A percentile compares a stretch with the other conserved stretches of the same genome.
Conservation (phyloP, 306 rosid species). For the Cicer pinnatifidum region DNA sequence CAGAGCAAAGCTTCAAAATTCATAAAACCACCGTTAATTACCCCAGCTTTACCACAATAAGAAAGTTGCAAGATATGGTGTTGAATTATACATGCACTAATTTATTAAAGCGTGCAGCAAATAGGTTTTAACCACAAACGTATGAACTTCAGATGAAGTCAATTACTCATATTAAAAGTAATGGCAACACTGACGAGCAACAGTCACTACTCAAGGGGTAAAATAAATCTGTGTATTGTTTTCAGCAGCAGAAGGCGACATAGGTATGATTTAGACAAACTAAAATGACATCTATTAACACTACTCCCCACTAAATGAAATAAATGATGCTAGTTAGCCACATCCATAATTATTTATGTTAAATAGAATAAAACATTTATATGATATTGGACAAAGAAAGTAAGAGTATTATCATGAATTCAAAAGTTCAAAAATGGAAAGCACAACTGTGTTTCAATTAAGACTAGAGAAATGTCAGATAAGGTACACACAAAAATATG, state of each 20-base stretch:
- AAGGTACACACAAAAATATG: slow-evolving; percentile 35
- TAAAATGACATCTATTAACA: slow-evolving; percentile 32
- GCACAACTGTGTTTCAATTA: slow-evolving; percentile 10
- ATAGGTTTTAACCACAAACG: slow-evolving; percentile 12
- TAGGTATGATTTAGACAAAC: background rate
- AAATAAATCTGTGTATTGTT: background rate
- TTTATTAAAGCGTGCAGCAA: slow-evolving; percentile 16
- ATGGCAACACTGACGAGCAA: slow-evolving; percentile 12
- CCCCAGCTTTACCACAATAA: slow-evolving; percentile 35
- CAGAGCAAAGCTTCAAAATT: slow-evolving; percentile 30
- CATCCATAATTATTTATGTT: slow-evolving; percentile 24
- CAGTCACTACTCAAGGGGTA: background rate
- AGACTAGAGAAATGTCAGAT: slow-evolving; percentile 15
- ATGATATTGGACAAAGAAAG: background rate
- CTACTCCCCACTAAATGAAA: slow-evolving; percentile 22
- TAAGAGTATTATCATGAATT: slow-evolving; percentile 10
- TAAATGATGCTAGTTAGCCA: slow-evolving; percentile 3
- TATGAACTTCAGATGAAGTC: background rate
- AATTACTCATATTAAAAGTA: slow-evolving; percentile 2
- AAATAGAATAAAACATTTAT: slow-evolving; percentile 10
- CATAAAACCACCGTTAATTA: slow-evolving; percentile 33
- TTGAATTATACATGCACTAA: slow-evolving; percentile 20
- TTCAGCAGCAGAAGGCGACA: slow-evolving; percentile 39
- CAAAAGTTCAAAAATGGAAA: slow-evolving; percentile 12
- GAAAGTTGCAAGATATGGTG: background rate